Percentiles rank a stretch among this genome's conserved stretches.
Conservation (phyloP, 2,329 filamentous ascomycete genomes). For the Curvularia lunata region DNA sequence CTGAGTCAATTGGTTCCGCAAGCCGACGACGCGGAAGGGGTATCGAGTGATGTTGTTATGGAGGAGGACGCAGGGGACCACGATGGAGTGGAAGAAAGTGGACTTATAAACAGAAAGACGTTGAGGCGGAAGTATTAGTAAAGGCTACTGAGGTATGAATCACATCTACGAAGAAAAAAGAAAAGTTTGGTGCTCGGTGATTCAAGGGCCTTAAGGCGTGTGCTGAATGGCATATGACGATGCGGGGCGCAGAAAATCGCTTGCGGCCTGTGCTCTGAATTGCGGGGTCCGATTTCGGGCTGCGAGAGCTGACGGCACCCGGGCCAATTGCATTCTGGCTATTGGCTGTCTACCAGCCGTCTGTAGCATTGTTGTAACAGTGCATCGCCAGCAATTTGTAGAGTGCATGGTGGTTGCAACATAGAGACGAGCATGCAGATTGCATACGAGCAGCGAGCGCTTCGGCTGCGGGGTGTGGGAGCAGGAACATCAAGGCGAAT, state of each 20-base stretch:
- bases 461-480: conserved; percentile 3
- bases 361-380: not conserved
- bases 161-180: conserved; percentile 14
- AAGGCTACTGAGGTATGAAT: conserved; percentile 17
- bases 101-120: not conserved
- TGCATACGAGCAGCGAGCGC: not conserved
- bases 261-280: conserved; percentile 15
- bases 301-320: not conserved
- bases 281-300: conserved; percentile 25
- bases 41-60: not conserved
- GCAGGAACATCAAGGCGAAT: not conserved
- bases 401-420: conserved; percentile 3
- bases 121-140: conserved; percentile 12
- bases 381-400: not conserved
- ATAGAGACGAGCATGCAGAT: not conserved
- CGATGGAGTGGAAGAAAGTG: not conserved
- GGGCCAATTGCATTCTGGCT: conserved; percentile 1
- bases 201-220: conserved; percentile 15
- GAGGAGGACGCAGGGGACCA: not conserved
- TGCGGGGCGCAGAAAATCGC: conserved; percentile 23
- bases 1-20: not conserved
- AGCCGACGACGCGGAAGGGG: not conserved
- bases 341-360: conserved; percentile 4
- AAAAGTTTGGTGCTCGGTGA: conserved; percentile 25
- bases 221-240: conserved; percentile 23